Base-by-base conservation (phyloP, 495 filamentous ascomycete species). In the Xylona heveae region DNA sequence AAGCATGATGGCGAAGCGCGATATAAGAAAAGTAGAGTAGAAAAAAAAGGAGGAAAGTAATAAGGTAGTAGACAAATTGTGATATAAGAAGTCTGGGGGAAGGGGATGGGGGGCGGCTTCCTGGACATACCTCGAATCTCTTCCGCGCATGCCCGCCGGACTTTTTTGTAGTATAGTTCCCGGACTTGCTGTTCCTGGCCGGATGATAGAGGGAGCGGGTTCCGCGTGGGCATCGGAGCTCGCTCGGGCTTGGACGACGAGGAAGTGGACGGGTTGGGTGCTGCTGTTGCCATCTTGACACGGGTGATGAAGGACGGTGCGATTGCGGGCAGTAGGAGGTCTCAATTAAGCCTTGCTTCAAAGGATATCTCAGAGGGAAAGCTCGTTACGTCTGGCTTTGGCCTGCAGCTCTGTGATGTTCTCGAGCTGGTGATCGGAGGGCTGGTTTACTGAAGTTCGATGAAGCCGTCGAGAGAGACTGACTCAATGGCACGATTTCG, bases 121-220 rank as follows among this genome's bases (percentile, higher is more conserved):
- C 31, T 18, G 20, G 19, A 52, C 52, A 24, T 48, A 92, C 84
- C 74, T 61, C 78, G 75, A 30, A 97, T 93, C 47, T 95, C 81
- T 1, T 73, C 62, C 0, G 71, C 71, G 53, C 88, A 97, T 36
- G 69, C 57, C 0, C 53, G 57, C 24, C 88, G 62, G 37, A 95
- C 90, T 19, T 78, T 66, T 45, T 78, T 79, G 56, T 94, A 75
- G 50, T 82, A 97, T 18, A 94, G 52, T 40, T 90, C 74, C 31
- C 80, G 68, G 28, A 97, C 83, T 58, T 92, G 79, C 23, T 73
- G 62, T 57, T 97, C 88, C 50, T 97, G 88, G 6, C 74, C 60
- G 4, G 90, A 73, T 28, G 84, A 91, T 30, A 97, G 66, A n/a
- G 90, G 88, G 28, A 92, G 57, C 2, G 88, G 88, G 48, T 90